These are phyloP conservation scores for Mortierella claussenii DNA, from an alignment of 192 early-diverging fungal species.

Conservation along the genomic window DNA sequence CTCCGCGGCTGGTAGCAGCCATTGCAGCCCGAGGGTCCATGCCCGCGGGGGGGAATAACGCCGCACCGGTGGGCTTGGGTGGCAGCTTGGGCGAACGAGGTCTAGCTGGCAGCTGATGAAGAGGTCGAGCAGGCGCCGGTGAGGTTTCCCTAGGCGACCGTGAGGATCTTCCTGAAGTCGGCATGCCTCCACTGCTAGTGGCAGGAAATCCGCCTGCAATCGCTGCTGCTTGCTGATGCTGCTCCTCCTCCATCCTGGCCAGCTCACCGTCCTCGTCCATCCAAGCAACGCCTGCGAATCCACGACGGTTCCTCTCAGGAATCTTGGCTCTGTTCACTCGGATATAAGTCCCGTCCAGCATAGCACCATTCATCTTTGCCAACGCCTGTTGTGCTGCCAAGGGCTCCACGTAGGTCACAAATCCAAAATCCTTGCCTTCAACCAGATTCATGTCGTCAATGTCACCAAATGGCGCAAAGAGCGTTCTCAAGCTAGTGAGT, in stretches of 20 bases:
- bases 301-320: conserved; percentile 62
- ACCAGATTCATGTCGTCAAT: conserved; percentile 57
- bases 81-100: conserved; percentile 35
- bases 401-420: conserved; percentile 55
- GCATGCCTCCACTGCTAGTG: neutral
- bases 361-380: conserved; percentile 46
- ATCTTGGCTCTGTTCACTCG: conserved; percentile 61
- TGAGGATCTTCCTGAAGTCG: neutral
- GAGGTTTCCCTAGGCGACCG: neutral
- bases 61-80: conserved; percentile 33
- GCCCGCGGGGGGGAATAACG: conserved; percentile 22
- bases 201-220: conserved; percentile 27
- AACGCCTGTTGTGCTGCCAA: conserved; percentile 52
- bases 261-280: conserved; percentile 59
- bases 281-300: conserved; percentile 64
- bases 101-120: conserved; percentile 27
- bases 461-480: conserved; percentile 54
- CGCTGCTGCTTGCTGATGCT: conserved; percentile 51
- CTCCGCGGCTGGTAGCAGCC: conserved; percentile 4
- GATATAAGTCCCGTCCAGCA: conserved; percentile 19
- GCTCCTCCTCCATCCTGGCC: conserved; percentile 45
- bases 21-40: conserved; percentile 21
- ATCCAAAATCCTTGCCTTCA: conserved; percentile 58
- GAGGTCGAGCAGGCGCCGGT: neutral
- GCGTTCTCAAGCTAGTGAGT: conserved; percentile 26